Percentiles rank a stretch among this genome's conserved stretches.
Conservation (phyloP, 2,329 filamentous ascomycete genomes). For the Diaporthe caulivora region DNA sequence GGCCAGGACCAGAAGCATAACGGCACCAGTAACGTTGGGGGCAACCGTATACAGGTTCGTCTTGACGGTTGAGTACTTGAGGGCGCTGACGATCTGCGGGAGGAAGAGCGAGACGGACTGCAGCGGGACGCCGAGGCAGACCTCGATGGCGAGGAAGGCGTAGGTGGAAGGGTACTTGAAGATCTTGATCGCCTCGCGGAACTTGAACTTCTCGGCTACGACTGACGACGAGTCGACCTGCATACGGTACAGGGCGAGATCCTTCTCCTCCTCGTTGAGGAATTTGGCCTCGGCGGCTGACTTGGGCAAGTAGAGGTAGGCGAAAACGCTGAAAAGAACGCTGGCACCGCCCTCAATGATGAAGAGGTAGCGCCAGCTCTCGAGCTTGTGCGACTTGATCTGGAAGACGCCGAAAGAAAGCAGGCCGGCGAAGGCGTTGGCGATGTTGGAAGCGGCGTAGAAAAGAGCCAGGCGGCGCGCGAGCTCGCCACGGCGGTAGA, state of each 20-base stretch:
- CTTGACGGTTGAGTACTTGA: slow-evolving; percentile 62
- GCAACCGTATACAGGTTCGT: slow-evolving; percentile 87
- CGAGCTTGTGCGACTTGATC: slow-evolving; percentile 48
- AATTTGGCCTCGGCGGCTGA: slow-evolving; percentile 75
- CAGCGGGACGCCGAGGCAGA: slow-evolving; percentile 71
- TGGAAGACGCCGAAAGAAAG: slow-evolving; percentile 66
- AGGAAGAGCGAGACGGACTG: slow-evolving; percentile 66
- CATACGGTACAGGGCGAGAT: slow-evolving; percentile 79
- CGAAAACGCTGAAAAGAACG: slow-evolving; percentile 71
- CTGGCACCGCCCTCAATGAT: slow-evolving; percentile 68
- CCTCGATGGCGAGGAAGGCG: slow-evolving; percentile 65
- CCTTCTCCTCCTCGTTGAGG: slow-evolving; percentile 73
- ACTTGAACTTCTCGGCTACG: slow-evolving; percentile 65
- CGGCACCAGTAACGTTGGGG: slow-evolving; percentile 80
- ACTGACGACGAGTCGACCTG: slow-evolving; percentile 79
- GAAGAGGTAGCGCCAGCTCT: slow-evolving; percentile 63
- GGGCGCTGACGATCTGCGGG: slow-evolving; percentile 63
- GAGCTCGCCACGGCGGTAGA: slow-evolving; percentile 79
- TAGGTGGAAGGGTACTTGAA: slow-evolving; percentile 64
- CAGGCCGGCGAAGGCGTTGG: slow-evolving; percentile 72
- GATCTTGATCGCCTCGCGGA: slow-evolving; percentile 64
- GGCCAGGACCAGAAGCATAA: slow-evolving; percentile 78
- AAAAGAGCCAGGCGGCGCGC: slow-evolving; percentile 79
- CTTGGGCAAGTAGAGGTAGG: slow-evolving; percentile 76
- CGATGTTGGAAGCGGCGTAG: slow-evolving; percentile 69